Percentiles rank a stretch among this genome's conserved stretches.
Evolutionary conservation across 2,329 filamentous ascomycete genomes (phyloP).

Genomic region (Bisporella sp.): DNA sequence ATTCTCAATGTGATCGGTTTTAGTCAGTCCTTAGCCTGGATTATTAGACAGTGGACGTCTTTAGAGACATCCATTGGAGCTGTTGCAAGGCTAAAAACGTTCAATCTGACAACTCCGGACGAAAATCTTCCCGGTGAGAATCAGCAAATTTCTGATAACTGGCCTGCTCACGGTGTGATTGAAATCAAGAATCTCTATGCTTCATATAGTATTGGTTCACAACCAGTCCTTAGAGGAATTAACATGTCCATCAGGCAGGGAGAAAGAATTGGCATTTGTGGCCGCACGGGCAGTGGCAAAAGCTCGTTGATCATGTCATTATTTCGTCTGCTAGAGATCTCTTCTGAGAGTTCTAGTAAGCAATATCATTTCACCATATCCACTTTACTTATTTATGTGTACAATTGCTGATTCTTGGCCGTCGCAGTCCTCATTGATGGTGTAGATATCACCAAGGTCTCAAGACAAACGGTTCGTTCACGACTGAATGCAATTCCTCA

Average conservation of each 20-base stretch:
- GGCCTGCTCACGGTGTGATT: neutral
- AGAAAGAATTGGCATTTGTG: slow-evolving; percentile 43
- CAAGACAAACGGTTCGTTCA: slow-evolving; percentile 35
- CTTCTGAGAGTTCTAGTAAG: slow-evolving; percentile 31
- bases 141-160: slow-evolving; percentile 8
- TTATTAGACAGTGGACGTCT: slow-evolving; percentile 21
- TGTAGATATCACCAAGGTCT: slow-evolving; percentile 35
- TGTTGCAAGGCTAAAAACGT: slow-evolving; percentile 16
- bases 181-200: neutral
- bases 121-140: slow-evolving; percentile 14
- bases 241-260: slow-evolving; percentile 43
- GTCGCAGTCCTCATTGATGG: slow-evolving; percentile 31
- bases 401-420: no score
- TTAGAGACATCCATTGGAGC: slow-evolving; percentile 24
- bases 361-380: no score
- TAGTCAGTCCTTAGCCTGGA: slow-evolving; percentile 15
- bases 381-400: no score
- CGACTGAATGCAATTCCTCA: slow-evolving; percentile 34
- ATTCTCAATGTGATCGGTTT: slow-evolving; percentile 24
- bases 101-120: slow-evolving; percentile 8
- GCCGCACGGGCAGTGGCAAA: slow-evolving; percentile 36
- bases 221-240: slow-evolving; percentile 6
- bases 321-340: slow-evolving; percentile 39
- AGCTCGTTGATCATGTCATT: slow-evolving; percentile 37
- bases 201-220: neutral